Evolutionary conservation across 139 green algal genomes (phyloP), one percentile per base, ranked within the genome.

Genomic region (Ettlia oleoabundans): DNA sequence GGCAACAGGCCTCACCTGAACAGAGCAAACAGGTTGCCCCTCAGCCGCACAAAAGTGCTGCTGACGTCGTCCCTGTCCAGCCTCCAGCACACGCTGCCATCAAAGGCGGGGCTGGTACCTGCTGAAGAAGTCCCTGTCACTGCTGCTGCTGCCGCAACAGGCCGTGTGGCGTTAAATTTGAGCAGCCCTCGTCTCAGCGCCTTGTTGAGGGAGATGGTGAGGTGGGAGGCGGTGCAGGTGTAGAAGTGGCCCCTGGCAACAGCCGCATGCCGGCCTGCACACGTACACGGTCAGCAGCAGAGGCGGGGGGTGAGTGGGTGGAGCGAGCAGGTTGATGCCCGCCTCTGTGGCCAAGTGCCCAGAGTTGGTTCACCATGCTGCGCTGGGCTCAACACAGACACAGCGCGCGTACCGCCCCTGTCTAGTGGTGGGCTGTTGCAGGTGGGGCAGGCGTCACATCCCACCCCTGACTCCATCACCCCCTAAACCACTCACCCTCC

Each of bases 41-140:
- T 87, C 87, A 94, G 85, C n/a, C 84, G 79, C 47, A 80, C 81
- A 41, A 86, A 91, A 3, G 83, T 86, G 24, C 87, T 91, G 9
- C 85, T 81, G 15, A 90, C 67, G 30, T 96, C 93, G 37, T 96
- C 92, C 1, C 84, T 82, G 82, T 97, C 94, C 4, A 97, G 55
- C 15, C 94, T 89, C 94, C 94, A 97, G 15, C 68, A 37, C 40
- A 75, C 63, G n/a, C 15, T 19, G 30, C 21, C 24, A 47, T 81
- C 71, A 33, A 84, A 78, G 21, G 33, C 41, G 4, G 63, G 55
- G 28, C 51, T 26, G 33, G 80, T 58, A 4, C 30, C 75, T n/a
- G n/a, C 63, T 28, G 41, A n/a, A 38, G 63, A 15, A 10, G 15
- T 15, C 47, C 13, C 47, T 15, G 47, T 10, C 37, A 47, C n/a